Evolutionary conservation across 805 yeast species (phyloP), one percentile per base, ranked within the genome.

Genomic region (Kodamaea laetipori): DNA sequence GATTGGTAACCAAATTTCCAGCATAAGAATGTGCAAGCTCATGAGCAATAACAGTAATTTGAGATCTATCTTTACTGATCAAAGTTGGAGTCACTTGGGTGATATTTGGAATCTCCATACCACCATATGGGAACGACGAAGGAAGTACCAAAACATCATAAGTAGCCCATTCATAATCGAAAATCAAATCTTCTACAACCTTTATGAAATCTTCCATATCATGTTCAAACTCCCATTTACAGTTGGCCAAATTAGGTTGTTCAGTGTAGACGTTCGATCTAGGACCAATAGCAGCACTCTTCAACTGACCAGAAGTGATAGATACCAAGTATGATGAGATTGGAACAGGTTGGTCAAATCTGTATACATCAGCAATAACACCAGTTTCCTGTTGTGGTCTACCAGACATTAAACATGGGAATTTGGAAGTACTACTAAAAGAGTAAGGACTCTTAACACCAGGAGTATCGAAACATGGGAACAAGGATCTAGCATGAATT

Each of bases 11-110:
- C 51, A 89, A 74, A 58, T 90, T 90, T 34, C 97, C 97, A 1
- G 88, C 78, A 95, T 96, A 90, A 31, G 95, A 84, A 63, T 90
- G 97, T 1, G 96, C 90, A 52, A 90, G 74, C 64, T 90, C 97
- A 64, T 90, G 97, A 1, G 96, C 96, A 60, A 90, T 81, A 21
- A 90, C 97, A 54, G 86, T 90, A 13, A 89, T 89, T 51, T 89
- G 87, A 45, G 87, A 82, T 45, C 90, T 75, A 64, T 89, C 96
- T 30, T 90, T 90, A 11, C 90, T 78, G 33, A 90, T 78, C 48
- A 90, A 71, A 1, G 97, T 89, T 37, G 96, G 96, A 0, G 96
- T 88, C 6, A 90, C 90, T 65, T 88, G 88, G 0, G 96, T 88
- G 63, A 88, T 81, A 58, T 89, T 88, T 47, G 96, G 95, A 58